Conservation (phyloP, 345 rosid species). For the Pistacia vera region DNA sequence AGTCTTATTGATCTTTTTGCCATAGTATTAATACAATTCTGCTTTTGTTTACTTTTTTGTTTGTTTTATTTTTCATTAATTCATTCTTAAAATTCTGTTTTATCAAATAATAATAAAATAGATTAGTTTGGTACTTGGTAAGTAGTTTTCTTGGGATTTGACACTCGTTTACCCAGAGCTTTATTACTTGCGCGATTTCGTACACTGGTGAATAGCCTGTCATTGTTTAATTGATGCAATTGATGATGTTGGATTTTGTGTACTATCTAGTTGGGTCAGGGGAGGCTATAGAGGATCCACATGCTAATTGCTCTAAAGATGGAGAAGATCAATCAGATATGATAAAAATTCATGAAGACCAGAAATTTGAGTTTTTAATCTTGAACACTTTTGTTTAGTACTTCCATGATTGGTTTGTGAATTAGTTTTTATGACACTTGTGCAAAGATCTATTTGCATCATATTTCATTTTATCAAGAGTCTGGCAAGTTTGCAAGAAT, state of each 20-base stretch:
- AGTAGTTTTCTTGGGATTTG: too few relatives aligned
- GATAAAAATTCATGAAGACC: conserved; percentile 32
- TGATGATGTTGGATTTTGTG: conserved; percentile 9
- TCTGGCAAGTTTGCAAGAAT: background rate
- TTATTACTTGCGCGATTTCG: too few relatives aligned
- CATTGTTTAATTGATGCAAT: background rate
- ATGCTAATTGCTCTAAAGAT: conserved; percentile 23
- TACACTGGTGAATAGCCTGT: too few relatives aligned
- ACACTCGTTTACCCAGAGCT: too few relatives aligned
- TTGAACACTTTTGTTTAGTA: conserved; percentile 14
- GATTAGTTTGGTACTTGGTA: too few relatives aligned
- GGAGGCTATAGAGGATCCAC: conserved; percentile 32
- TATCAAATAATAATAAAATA: too few relatives aligned
- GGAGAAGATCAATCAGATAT: conserved; percentile 34
- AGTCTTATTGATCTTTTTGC: too few relatives aligned
- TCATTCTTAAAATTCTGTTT: too few relatives aligned
- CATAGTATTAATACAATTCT: too few relatives aligned
- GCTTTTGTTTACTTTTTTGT: too few relatives aligned
- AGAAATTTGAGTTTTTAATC: conserved; percentile 62
- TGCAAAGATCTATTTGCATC: background rate
- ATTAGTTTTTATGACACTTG: background rate
- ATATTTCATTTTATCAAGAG: background rate
- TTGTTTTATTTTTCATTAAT: too few relatives aligned
- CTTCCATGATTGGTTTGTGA: background rate
- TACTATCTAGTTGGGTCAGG: conserved; percentile 40